Evolutionary conservation across 352 stramenopile species (phyloP), one percentile per base, ranked within the genome.

Genomic region (Globisporangium heterothallicum): DNA sequence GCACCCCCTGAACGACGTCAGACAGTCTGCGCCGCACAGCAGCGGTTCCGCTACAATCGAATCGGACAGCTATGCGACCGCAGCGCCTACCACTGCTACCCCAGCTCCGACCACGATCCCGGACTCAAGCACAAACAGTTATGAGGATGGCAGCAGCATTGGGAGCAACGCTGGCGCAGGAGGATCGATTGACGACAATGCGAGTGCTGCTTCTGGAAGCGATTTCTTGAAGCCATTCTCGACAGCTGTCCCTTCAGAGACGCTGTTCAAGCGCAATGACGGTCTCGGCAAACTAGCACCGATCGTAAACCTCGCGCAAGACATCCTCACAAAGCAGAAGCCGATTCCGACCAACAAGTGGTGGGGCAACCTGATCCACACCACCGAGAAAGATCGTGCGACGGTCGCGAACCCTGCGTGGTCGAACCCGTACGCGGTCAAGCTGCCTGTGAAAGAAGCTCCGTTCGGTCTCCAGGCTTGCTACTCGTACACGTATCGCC

Each of bases 321-420:
- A 84, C 26, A 53, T 76, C 19, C 56, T 86, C 18, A 56, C 66
- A 14, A 38, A 78, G 42, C 56, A 55, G 25, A 54, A 55, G 5
- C 49, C 80, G 2, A 83, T 92, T 53, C 81, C 81, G 46, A 92
- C 78, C 18, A 92, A 92, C 64, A 72, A 87, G 50, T 92, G 81
- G 81, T 92, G 81, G 81, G 76, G 69, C 18, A 92, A 89, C 56
- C 49, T 88, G 38, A 86, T 92, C 42, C 67, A 81, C 61, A 69
- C 70, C 12, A 78, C 61, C 1, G 63, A 51, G 24, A 59, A 66
- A 8, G 74, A 74, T 24, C 63, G 76, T 32, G 49, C 69, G 32
- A 53, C 71, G 2, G 57, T 69, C 42, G 70, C 77, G 27, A 71
- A 74, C 48, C 67, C 72, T 3, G 76, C 67, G 8, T 92, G 75